phyloP scores from a whole-genome alignment of 768 basidiomycete species.

The Mycena alexandri region DNA sequence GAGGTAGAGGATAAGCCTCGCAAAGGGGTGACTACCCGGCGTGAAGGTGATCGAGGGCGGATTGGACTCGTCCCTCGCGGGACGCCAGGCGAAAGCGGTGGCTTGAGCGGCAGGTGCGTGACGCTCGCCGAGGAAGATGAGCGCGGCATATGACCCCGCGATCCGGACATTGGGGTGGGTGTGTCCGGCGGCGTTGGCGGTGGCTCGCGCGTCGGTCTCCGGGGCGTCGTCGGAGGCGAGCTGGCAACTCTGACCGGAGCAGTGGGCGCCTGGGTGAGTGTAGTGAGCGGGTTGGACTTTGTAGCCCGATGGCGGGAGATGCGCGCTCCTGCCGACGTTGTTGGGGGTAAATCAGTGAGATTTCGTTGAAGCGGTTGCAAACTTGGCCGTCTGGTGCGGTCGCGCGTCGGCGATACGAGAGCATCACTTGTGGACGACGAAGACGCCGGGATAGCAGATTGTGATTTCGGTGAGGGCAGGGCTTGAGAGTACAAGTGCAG shows the following conservation, averaged over 20 bases:
- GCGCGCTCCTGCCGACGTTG: constrained; percentile 44
- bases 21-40: constrained; percentile 56
- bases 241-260: constrained; percentile 41
- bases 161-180: constrained; percentile 58
- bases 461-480: constrained; percentile 65
- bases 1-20: constrained; percentile 64
- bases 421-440: constrained; percentile 61
- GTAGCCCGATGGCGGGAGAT: constrained; percentile 46
- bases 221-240: constrained; percentile 51
- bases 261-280: constrained; percentile 40
- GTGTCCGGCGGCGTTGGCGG: constrained; percentile 60
- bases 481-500: constrained; percentile 74
- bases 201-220: constrained; percentile 51
- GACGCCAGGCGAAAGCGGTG: constrained; percentile 53
- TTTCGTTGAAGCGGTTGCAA: constrained; percentile 51
- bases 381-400: constrained; percentile 58
- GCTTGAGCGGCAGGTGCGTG: constrained; percentile 55
- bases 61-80: constrained; percentile 57
- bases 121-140: constrained; percentile 56
- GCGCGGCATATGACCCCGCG: constrained; percentile 50
- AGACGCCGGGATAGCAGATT: constrained; percentile 59
- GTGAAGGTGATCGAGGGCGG: constrained; percentile 58
- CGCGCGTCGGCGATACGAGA: constrained; percentile 61
- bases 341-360: constrained; percentile 52
- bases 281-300: constrained; percentile 49